Evolutionary conservation across 495 filamentous ascomycete genomes (phyloP), one percentile per base, ranked within the genome.

Genomic region (Aspergillus conjunctus): DNA sequence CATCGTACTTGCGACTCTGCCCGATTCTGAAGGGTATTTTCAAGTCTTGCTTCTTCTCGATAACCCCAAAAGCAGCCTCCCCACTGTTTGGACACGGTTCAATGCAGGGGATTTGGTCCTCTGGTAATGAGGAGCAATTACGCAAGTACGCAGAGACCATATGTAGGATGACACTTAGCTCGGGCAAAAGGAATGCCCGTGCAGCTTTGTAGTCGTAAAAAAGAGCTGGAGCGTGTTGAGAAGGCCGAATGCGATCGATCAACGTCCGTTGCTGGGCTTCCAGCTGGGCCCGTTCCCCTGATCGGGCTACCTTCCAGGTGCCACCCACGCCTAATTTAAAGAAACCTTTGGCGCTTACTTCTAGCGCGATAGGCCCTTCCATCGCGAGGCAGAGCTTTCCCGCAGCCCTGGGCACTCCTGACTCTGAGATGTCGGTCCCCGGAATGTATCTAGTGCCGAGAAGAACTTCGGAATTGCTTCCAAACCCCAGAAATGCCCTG

Each of bases 201-300:
- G 50, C 50, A 22, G 50, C 21, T 12, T 52, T 26, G 50, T 52
- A 52, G 50, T 52, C 50, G 21, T 52, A 52, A 12, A 52, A 26
- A 2, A 52, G 30, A 33, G 50, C 50, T 34, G 50, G 50, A 10
- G 50, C 30, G 32, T 52, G 32, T 34, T 26, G 50, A 34, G 22
- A 31, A 33, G 50, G 30, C 9, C 21, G 50, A 26, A 52, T 52
- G 50, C 17, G 33, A n/a, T 52, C 50, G 17, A 52, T 52, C 50
- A 52, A 34, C 7, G 17, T 52, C 21, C 50, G 21, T 10, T 34
- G 50, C 22, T 52, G 17, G 11, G 50, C 7, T 32, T 52, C 20
- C 33, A 52, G 17, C 50, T 52, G 22, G 50, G 50, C 50, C 3
- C 8, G 50, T 52, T 52, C 50, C 30, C 50, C 50, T 52, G 8